A percentile compares a stretch with the other conserved stretches of the same genome.
Evolutionary conservation across 2,329 filamentous ascomycete species (phyloP).

Genomic region (Pezicula neosporulosa): DNA sequence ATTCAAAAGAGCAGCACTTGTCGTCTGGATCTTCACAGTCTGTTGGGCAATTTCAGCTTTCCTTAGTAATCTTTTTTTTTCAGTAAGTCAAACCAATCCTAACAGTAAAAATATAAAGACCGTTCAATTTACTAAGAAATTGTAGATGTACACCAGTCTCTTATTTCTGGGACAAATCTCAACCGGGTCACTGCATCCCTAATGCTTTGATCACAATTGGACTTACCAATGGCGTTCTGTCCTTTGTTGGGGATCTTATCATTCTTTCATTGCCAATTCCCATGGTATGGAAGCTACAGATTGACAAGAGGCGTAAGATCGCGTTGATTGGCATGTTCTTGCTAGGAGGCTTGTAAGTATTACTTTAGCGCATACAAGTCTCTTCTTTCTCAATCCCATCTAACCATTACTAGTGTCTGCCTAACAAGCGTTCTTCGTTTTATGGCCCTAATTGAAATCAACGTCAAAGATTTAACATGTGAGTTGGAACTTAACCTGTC

Average conservation of each 20-base stretch:
- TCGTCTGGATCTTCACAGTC: constrained; percentile 3
- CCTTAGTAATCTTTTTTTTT: neutral
- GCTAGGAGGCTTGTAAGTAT: constrained; percentile 6
- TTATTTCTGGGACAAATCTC: constrained; percentile 1
- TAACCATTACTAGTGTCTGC: too few relatives aligned
- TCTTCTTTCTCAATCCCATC: too few relatives aligned
- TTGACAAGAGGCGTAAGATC: constrained; percentile 9
- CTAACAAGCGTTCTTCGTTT: constrained; percentile 17
- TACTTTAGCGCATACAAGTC: too few relatives aligned
- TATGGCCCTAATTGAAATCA: constrained; percentile 14
- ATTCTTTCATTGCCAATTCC: constrained; percentile 13
- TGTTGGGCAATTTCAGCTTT: neutral
- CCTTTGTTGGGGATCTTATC: neutral
- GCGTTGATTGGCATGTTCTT: constrained; percentile 14
- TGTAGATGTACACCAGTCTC: too few relatives aligned
- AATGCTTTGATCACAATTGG: too few relatives aligned
- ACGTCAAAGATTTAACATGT: constrained; percentile 17
- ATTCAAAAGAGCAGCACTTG: constrained; percentile 7
- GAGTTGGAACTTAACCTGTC: neutral
- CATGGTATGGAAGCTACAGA: constrained; percentile 13
- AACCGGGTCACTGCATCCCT: neutral
- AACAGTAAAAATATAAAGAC: too few relatives aligned
- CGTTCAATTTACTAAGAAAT: too few relatives aligned
- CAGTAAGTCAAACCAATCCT: neutral
- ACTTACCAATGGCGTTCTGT: too few relatives aligned